Conservation (phyloP, 129 eudicot genomes). For the Flaveria trinervia region DNA sequence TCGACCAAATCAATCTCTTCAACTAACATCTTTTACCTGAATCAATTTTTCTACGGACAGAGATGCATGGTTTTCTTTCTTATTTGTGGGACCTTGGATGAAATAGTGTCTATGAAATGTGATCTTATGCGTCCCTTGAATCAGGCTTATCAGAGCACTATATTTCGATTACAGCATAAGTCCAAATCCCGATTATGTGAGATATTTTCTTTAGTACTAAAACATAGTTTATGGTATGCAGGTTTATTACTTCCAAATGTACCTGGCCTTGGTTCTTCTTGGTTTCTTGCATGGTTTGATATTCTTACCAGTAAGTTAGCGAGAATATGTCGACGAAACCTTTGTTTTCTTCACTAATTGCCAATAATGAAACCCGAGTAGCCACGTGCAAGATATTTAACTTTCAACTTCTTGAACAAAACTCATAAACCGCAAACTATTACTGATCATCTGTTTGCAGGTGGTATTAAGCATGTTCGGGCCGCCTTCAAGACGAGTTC, state of each 20-base stretch:
- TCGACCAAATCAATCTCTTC: background rate
- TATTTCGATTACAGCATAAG: background rate
- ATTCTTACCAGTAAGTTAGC: slow-evolving; percentile 71
- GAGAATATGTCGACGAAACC: background rate
- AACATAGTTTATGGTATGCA: slow-evolving; percentile 36
- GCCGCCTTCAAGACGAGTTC: slow-evolving; percentile 85
- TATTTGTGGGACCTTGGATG: background rate
- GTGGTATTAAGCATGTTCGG: slow-evolving; percentile 91
- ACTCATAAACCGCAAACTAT: slow-evolving; percentile 4
- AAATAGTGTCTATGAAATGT: background rate
- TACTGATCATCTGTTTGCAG: slow-evolving; percentile 42
- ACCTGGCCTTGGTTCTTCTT: slow-evolving; percentile 87
- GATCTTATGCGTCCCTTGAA: background rate
- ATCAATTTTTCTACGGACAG: no score
- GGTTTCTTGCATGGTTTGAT: slow-evolving; percentile 95
- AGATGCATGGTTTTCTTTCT: background rate
- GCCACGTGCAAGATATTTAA: background rate
- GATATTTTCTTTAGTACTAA: background rate
- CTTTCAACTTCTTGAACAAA: background rate
- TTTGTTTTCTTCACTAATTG: background rate
- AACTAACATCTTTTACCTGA: background rate
- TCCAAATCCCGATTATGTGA: background rate
- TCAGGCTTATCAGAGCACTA: background rate
- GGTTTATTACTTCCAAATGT: slow-evolving; percentile 99
- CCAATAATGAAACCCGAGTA: background rate